phyloP scores from a whole-genome alignment of 169 alveolate genomes.

The Amoebophrya sp. region DNA sequence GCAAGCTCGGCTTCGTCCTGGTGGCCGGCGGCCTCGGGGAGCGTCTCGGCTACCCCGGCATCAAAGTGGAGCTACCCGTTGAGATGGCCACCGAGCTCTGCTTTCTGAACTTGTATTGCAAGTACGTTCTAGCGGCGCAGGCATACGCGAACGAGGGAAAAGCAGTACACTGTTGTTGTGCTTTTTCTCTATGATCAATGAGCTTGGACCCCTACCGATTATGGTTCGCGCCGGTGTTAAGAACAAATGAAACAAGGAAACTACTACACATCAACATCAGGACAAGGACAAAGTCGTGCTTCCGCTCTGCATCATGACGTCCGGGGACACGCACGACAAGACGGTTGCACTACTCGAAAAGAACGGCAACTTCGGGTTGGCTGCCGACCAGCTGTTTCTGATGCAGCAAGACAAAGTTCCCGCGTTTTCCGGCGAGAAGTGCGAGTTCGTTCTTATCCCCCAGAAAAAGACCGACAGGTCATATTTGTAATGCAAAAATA shows the following conservation, averaged over 20 bases:
- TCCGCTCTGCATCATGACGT: slow-evolving; percentile 85
- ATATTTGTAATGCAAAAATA: too few species aligned
- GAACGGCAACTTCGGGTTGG: slow-evolving; percentile 68
- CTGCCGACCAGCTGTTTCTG: slow-evolving; percentile 60
- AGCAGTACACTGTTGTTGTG: background rate
- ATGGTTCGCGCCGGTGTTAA: background rate
- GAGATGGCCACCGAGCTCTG: slow-evolving; percentile 56
- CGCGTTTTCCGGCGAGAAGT: slow-evolving; percentile 56
- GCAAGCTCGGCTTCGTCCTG: slow-evolving; percentile 73
- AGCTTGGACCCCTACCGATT: background rate
- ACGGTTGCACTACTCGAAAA: slow-evolving; percentile 65
- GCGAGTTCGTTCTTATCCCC: slow-evolving; percentile 30
- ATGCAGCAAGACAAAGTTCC: slow-evolving; percentile 84
- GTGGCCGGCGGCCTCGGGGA: slow-evolving; percentile 95
- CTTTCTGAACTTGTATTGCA: slow-evolving; percentile 67
- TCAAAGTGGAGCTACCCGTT: slow-evolving; percentile 74
- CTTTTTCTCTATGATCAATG: background rate
- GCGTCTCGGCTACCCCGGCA: slow-evolving; percentile 80
- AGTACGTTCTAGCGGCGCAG: slow-evolving; percentile 57
- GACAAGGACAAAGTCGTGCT: slow-evolving; percentile 35
- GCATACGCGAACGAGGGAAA: slow-evolving; percentile 2
- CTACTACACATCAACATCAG: background rate
- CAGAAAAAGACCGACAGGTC: too few species aligned
- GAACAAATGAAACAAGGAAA: background rate
- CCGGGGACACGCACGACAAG: slow-evolving; percentile 81